Conservation (phyloP, 139 green algal genomes). For the Chlorella sp. region DNA sequence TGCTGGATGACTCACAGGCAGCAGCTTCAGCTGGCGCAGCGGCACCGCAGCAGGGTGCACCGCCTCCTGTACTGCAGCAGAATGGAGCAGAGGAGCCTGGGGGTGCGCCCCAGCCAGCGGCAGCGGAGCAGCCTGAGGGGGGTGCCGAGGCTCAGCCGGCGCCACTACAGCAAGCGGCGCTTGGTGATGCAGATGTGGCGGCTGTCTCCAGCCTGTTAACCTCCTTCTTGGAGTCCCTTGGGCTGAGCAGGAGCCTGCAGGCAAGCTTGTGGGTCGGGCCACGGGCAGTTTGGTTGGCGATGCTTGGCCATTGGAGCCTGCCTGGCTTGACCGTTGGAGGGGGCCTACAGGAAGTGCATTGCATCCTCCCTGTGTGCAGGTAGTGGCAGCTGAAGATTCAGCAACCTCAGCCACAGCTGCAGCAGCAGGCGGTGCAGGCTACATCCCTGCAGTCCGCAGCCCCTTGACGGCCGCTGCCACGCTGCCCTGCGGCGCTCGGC, state of each 20-base stretch:
- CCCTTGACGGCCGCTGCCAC: not conserved
- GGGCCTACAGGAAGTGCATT: too few species aligned
- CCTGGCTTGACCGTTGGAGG: not conserved
- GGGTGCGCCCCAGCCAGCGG: too few species aligned
- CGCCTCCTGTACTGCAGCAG: too few species aligned
- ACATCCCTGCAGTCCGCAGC: too few species aligned
- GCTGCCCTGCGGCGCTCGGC: conserved; percentile 5
- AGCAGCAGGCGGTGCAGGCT: too few species aligned
- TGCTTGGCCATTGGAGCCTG: not conserved
- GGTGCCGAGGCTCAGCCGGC: not conserved
- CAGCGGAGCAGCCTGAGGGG: not conserved
- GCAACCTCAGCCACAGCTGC: not conserved
- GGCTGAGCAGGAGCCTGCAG: conserved; percentile 28
- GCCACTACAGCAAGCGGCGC: not conserved
- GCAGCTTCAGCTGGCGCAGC: too few species aligned
- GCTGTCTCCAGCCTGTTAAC: conserved; percentile 1
- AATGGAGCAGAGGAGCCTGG: too few species aligned
- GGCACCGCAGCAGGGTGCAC: too few species aligned
- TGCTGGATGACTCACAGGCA: too few species aligned
- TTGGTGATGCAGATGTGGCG: conserved; percentile 4
- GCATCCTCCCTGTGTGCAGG: too few species aligned
- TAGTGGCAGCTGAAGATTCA: too few species aligned
- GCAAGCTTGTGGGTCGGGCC: not conserved
- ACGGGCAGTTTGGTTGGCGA: not conserved
- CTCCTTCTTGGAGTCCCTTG: not conserved